Evolutionary conservation across 805 yeast species (phyloP), one percentile per base, ranked within the genome.

Genomic region (Yamadazyma takamatsuzukensis): DNA sequence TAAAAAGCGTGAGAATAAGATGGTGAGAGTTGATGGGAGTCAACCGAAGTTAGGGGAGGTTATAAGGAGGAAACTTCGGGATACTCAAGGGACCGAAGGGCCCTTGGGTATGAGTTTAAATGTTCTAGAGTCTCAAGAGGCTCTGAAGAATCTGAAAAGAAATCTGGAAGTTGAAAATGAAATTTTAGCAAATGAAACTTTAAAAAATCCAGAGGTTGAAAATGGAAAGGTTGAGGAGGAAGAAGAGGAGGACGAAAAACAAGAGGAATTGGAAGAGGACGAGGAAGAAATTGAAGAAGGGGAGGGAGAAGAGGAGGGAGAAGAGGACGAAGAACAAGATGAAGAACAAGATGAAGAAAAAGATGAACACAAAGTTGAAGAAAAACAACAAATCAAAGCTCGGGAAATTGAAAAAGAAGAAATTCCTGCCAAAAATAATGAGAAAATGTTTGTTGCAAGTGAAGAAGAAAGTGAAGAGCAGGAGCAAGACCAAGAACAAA

Each of bases 11-110:
- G 93, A 82, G 43, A 72, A 80, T 46, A 75, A 78, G 34, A 52
- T 83, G 45, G 87, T 83, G 3, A 59, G 95, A 39, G 82, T 86
- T 0, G 93, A 84, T 50, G 70, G 78, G 3, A 66, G 59, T 37
- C 95, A 86, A 47, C 56, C 74, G 3, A 43, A 41, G 17, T 41
- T 59, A 41, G 34, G 44, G 45, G 40, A 55, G 33, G 28, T 44
- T 9, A 21, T 8, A 21, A 8, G 22, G 11, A 11, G 22, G 22
- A 19, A 8, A 19, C 22, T 19, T 8, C 22, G 22, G 11, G 10
- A 19, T 8, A 19, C 11, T 10, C n/a, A 10, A 21, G n/a, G 23
- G 23, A 10, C 23, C 9, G 14, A 26, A 15, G 15, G 12, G 29
- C 6, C 7, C 7, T n/a, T 14, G 29, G 15, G 7, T 10, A 8